These are phyloP conservation scores for Rhexocercosporidium sp. DNA, from an alignment of 2,329 filamentous ascomycete species.

Conservation along the genomic window DNA sequence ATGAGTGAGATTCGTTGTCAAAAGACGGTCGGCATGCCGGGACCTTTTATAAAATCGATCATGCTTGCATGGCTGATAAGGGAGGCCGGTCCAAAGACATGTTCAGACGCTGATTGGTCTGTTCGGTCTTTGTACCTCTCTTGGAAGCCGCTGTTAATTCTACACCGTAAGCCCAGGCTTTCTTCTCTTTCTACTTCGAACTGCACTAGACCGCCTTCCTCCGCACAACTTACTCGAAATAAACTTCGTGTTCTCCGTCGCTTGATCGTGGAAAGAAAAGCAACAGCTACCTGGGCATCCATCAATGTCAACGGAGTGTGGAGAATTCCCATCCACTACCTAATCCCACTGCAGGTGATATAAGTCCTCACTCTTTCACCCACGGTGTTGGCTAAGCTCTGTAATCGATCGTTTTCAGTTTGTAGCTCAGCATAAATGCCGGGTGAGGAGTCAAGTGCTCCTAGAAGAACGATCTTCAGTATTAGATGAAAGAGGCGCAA, in stretches of 20 bases:
- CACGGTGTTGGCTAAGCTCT: conserved; percentile 40
- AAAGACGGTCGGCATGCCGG: conserved; percentile 8
- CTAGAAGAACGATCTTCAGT: conserved; percentile 45
- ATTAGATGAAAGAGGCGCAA: conserved; percentile 44
- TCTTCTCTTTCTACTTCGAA: not conserved
- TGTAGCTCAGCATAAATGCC: conserved; percentile 39
- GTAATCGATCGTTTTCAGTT: conserved; percentile 42
- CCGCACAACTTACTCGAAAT: not conserved
- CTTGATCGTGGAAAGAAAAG: not conserved
- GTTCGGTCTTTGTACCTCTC: conserved; percentile 38
- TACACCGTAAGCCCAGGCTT: conserved; percentile 12
- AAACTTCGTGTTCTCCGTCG: not conserved
- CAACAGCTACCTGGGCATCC: not conserved
- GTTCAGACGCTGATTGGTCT: conserved; percentile 27
- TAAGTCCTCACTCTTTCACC: conserved; percentile 43
- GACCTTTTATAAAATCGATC: not conserved
- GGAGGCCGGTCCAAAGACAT: not conserved
- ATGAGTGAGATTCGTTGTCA: conserved; percentile 28
- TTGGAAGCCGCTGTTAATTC: conserved; percentile 36
- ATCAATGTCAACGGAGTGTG: conserved; percentile 21
- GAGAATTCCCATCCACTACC: conserved; percentile 26
- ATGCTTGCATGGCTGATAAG: not conserved
- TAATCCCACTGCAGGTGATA: conserved; percentile 34
- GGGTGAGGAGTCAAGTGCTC: conserved; percentile 41
- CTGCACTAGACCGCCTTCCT: no score